These are phyloP conservation scores for Suillus subalutaceus DNA, from an alignment of 768 basidiomycete genomes.

Conservation along the genomic window DNA sequence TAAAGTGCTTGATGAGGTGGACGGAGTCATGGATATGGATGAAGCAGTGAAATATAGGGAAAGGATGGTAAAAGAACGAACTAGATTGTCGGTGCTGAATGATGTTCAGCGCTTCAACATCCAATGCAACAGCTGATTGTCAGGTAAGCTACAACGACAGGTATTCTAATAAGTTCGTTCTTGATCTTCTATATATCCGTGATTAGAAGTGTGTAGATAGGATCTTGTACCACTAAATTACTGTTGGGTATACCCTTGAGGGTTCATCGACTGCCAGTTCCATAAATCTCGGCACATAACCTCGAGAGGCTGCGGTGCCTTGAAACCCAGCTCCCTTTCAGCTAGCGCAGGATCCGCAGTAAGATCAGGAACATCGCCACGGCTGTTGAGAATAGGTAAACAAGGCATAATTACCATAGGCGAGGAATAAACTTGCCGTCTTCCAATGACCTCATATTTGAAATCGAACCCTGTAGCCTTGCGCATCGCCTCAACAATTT, in stretches of 20 bases:
- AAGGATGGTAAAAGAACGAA: slow-evolving; percentile 36
- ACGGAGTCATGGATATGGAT: slow-evolving; percentile 41
- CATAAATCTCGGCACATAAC: slow-evolving; percentile 96
- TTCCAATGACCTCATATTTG: slow-evolving; percentile 86
- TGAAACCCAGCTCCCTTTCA: slow-evolving; percentile 91
- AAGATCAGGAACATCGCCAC: slow-evolving; percentile 94
- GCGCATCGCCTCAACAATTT: slow-evolving; percentile 94
- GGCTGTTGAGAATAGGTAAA: slow-evolving; percentile 43
- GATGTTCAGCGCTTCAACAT: slow-evolving; percentile 52
- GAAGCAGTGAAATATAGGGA: slow-evolving; percentile 40
- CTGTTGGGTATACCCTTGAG: slow-evolving; percentile 62
- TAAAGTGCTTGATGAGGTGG: slow-evolving; percentile 39
- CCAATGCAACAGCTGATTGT: slow-evolving; percentile 43
- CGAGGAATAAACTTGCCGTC: slow-evolving; percentile 61
- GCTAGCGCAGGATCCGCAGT: slow-evolving; percentile 93
- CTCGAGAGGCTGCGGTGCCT: slow-evolving; percentile 76
- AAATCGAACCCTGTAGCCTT: slow-evolving; percentile 88
- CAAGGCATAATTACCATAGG: not conserved
- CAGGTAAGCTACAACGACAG: not conserved
- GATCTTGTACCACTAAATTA: slow-evolving; percentile 15
- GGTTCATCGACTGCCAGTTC: slow-evolving; percentile 98
- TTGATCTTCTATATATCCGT: slow-evolving; percentile 17
- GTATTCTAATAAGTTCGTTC: slow-evolving; percentile 7
- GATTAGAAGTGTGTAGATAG: slow-evolving; percentile 26
- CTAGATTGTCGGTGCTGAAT: slow-evolving; percentile 41